A percentile compares a stretch with the other conserved stretches of the same genome.
These are phyloP conservation scores for Sporothrix brasiliensis DNA, from an alignment of 2,329 filamentous ascomycete species.

Conservation along the genomic window DNA sequence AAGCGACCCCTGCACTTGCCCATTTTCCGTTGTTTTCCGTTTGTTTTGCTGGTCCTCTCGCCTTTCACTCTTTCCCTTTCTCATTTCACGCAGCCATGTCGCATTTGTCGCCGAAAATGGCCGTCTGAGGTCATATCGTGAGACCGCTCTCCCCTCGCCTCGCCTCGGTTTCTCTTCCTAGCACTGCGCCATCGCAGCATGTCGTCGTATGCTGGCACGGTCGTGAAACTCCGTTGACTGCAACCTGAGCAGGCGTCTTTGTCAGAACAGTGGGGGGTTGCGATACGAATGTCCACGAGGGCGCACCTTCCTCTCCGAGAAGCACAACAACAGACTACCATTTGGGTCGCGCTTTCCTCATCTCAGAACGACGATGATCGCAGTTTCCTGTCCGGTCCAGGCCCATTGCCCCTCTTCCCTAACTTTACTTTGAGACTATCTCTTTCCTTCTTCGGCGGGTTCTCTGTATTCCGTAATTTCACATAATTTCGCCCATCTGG, in stretches of 20 bases:
- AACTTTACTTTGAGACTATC: background rate
- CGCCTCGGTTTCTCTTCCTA: background rate
- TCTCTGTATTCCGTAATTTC: slow-evolving; percentile 10
- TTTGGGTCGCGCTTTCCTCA: background rate
- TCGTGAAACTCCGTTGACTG: slow-evolving; percentile 22
- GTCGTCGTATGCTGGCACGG: slow-evolving; percentile 7
- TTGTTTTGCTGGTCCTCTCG: background rate
- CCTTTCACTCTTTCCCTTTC: slow-evolving; percentile 2
- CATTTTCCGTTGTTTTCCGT: background rate
- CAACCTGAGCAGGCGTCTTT: background rate
- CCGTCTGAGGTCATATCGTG: background rate
- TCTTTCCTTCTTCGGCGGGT: slow-evolving; percentile 11
- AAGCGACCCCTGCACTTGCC: background rate
- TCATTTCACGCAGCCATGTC: background rate
- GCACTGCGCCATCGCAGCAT: background rate
- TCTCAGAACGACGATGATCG: background rate
- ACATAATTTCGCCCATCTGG: slow-evolving; percentile 7
- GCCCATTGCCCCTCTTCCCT: background rate
- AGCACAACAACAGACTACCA: background rate
- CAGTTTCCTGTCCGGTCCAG: slow-evolving; percentile 12
- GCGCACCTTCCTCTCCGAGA: background rate
- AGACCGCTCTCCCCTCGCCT: background rate
- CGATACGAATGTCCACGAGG: background rate
- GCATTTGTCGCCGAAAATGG: background rate
- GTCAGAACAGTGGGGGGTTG: background rate